Percentiles rank a stretch among this genome's conserved stretches.
phyloP scores from a whole-genome alignment of 345 rosid genomes.

The Viola odorata region DNA sequence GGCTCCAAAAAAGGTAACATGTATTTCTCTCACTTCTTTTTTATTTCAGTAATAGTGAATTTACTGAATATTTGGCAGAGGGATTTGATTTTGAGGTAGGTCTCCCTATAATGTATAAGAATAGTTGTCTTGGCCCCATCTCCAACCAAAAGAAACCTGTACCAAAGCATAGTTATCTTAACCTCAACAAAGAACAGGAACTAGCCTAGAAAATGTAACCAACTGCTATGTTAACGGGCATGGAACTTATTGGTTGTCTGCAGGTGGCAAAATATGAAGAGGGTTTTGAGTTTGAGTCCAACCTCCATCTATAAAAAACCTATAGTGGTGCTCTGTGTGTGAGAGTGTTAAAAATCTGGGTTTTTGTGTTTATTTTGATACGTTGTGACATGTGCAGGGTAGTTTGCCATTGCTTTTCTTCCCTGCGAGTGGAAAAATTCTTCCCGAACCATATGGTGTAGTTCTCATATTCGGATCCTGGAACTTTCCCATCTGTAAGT shows the following conservation, averaged over 20 bases:
- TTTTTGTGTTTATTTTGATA: not conserved
- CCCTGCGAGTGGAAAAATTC: slow-evolving; percentile 58
- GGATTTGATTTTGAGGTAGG: not conserved
- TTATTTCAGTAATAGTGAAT: no score
- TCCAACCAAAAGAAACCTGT: no score
- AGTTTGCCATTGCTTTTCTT: slow-evolving; percentile 47
- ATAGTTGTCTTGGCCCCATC: no score
- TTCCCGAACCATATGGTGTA: slow-evolving; percentile 72
- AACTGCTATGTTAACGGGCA: no score
- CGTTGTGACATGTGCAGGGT: slow-evolving; percentile 28
- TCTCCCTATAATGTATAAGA: not conserved
- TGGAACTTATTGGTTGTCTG: no score
- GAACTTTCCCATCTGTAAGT: slow-evolving; percentile 88
- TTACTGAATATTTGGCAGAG: not conserved
- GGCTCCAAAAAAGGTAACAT: slow-evolving; percentile 56
- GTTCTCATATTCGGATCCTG: slow-evolving; percentile 70
- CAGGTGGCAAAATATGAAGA: no score
- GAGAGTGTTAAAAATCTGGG: not conserved
- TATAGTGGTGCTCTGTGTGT: not conserved
- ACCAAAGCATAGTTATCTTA: no score
- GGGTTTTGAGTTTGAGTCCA: no score
- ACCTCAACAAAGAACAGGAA: no score
- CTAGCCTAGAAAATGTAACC: no score
- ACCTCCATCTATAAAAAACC: no score
- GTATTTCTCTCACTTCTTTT: not conserved